phyloP scores from a whole-genome alignment of 305 asterid species.

The Ilex paraguariensis region DNA sequence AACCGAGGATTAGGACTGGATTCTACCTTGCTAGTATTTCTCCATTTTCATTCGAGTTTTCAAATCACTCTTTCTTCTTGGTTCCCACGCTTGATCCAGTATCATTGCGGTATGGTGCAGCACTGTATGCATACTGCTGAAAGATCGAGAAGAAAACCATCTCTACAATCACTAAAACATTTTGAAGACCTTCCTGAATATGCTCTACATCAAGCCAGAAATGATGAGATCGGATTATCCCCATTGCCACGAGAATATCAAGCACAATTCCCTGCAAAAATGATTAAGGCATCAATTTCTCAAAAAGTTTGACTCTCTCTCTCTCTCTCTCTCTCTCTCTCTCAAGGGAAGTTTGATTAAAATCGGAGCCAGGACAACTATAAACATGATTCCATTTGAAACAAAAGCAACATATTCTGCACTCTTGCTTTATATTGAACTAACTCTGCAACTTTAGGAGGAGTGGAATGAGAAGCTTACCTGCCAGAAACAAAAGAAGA shows the following conservation, averaged over 20 bases:
- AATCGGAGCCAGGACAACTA: too few species aligned
- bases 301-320: too few species aligned
- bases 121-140: conserved; percentile 79
- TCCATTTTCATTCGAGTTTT: too few species aligned
- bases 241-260: conserved; percentile 53
- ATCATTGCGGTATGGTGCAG: conserved; percentile 66
- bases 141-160: conserved; percentile 84
- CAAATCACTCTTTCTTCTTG: conserved; percentile 36
- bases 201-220: conserved; percentile 89
- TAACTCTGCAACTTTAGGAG: neutral
- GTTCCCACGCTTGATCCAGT: conserved; percentile 18
- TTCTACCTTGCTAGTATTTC: too few species aligned
- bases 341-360: too few species aligned
- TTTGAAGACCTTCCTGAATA: conserved; percentile 76
- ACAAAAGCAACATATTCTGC: too few species aligned
- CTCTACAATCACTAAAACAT: conserved; percentile 66
- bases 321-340: too few species aligned
- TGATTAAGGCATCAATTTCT: neutral
- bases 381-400: too few species aligned
- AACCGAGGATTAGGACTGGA: too few species aligned
- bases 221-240: conserved; percentile 59
- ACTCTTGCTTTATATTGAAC: too few species aligned
- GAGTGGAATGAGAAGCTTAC: conserved; percentile 22
- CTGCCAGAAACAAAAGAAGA: conserved; percentile 99
- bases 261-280: conserved; percentile 57